phyloP scores from a whole-genome alignment of 441 rosid genomes.

The Syzygium malaccense region DNA sequence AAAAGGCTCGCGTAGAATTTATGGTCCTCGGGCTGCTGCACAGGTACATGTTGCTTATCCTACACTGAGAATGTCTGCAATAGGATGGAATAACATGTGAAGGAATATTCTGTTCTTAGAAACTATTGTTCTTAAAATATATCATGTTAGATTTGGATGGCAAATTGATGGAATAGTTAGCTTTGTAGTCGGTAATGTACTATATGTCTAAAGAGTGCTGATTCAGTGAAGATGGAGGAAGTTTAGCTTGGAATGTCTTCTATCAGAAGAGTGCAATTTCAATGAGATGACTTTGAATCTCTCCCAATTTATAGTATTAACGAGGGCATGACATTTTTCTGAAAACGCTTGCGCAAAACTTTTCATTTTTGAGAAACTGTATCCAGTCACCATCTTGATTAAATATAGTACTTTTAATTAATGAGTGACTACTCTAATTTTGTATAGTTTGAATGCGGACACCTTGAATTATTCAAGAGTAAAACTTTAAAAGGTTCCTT shows the following conservation, averaged over 20 bases:
- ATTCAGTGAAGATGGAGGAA: not conserved
- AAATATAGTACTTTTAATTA: not conserved
- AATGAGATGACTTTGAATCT: not conserved
- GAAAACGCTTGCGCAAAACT: not conserved
- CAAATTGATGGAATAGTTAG: not conserved
- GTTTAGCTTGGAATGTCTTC: not conserved
- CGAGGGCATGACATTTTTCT: not conserved
- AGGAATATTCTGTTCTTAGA: not conserved
- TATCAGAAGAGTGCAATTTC: not conserved
- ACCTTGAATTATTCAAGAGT: not conserved
- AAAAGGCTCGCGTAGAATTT: slow-evolving; percentile 60
- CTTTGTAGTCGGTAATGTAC: not conserved
- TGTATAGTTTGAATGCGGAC: not conserved
- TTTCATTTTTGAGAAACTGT: not conserved
- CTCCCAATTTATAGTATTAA: not conserved
- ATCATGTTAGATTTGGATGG: not conserved
- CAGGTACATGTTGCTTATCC: slow-evolving; percentile 39
- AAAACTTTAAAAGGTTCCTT: not conserved
- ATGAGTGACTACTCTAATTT: not conserved
- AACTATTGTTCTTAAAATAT: not conserved
- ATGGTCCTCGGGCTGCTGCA: slow-evolving; percentile 62
- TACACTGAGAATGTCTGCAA: not conserved
- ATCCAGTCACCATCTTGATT: not conserved
- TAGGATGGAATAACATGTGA: not conserved
- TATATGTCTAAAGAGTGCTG: not conserved